A percentile compares a stretch with the other conserved stretches of the same genome.
Evolutionary conservation across 257 asterid genomes (phyloP).

Genomic region (Vinca minor): DNA sequence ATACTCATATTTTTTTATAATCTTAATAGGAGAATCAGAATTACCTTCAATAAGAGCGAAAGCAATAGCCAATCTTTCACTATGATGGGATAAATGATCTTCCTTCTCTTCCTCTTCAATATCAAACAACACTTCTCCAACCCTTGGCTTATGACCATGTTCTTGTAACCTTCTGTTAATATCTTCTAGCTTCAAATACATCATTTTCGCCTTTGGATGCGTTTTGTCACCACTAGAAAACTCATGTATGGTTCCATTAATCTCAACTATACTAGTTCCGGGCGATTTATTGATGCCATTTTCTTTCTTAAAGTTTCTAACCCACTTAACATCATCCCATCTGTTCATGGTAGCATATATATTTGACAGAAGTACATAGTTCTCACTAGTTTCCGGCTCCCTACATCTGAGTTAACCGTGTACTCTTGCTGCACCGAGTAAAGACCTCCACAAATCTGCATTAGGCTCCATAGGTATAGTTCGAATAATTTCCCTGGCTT

Average conservation of each 20-base stretch:
- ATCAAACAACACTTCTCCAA: conserved; percentile 55
- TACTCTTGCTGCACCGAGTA: conserved; percentile 57
- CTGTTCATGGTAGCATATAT: conserved; percentile 41
- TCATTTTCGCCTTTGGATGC: conserved; percentile 38
- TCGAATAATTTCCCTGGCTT: conserved; percentile 35
- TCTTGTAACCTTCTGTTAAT: conserved; percentile 41
- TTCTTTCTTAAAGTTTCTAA: conserved; percentile 51
- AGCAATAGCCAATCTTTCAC: conserved; percentile 57
- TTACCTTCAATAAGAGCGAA: conserved; percentile 42
- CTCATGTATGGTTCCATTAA: conserved; percentile 52
- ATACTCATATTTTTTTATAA: conserved; percentile 55
- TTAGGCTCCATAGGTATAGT: conserved; percentile 52
- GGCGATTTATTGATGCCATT: conserved; percentile 45
- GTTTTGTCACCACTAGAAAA: conserved; percentile 46
- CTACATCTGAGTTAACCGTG: conserved; percentile 45
- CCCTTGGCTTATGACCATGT: conserved; percentile 40
- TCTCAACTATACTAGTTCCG: conserved; percentile 51
- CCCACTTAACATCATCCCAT: conserved; percentile 52
- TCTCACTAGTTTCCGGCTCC: conserved; percentile 54
- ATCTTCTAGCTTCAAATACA: conserved; percentile 46
- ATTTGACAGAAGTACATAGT: conserved; percentile 58
- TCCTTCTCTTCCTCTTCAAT: conserved; percentile 69
- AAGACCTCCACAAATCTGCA: too few relatives aligned
- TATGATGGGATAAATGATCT: conserved; percentile 45
- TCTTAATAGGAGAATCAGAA: conserved; percentile 31